Base-by-base conservation (phyloP, 352 stramenopile species). In the Pythium apleroticum region DNA sequence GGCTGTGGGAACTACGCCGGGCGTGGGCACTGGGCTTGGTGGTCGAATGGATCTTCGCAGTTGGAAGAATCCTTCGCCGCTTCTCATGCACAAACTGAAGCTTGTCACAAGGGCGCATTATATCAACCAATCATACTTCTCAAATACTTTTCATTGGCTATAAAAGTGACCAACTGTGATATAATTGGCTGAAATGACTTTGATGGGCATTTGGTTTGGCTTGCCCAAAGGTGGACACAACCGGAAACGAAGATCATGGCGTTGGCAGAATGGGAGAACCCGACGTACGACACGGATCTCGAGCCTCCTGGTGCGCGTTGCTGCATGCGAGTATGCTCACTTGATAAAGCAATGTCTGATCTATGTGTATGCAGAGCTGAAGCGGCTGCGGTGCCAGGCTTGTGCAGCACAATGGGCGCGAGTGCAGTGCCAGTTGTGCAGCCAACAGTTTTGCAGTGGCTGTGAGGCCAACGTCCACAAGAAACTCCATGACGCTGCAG, bases 381-480 rank as follows among this genome's bases (percentile, higher is more conserved):
- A 76, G 58, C 68, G 74, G n/a, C 66, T 63, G 5, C 64, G 61
- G 20, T 90, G 83, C 48, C 55, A 72, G 28, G 59, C 69, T 63
- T 90, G 81, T 63, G 48, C 20, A 22, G 52, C 64, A 4, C 66
- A 67, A 22, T 73, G 77, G 28, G 83, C 81, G 12, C 68, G 76
- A 20, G 70, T 81, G 45, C 65, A 76, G 37, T 91, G 82, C 60
- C 33, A 66, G 39, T 66, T 65, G 56, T 91, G 82, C 58, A 52
- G 64, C 31, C 68, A 78, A 25, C 71, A 72, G 28, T 86, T 79
- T 49, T 92, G 83, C 49, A 49, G 24, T 1, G 35, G 49, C 14
- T 92, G 83, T 48, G 80, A 90, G 66, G 41, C 69, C 15, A 24
- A 61, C 17, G 71, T 73, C 5, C 83, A 91, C 74, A 72, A 73